phyloP scores from a whole-genome alignment of 164 flowering plant genomes.

The Amborella trichopoda region DNA sequence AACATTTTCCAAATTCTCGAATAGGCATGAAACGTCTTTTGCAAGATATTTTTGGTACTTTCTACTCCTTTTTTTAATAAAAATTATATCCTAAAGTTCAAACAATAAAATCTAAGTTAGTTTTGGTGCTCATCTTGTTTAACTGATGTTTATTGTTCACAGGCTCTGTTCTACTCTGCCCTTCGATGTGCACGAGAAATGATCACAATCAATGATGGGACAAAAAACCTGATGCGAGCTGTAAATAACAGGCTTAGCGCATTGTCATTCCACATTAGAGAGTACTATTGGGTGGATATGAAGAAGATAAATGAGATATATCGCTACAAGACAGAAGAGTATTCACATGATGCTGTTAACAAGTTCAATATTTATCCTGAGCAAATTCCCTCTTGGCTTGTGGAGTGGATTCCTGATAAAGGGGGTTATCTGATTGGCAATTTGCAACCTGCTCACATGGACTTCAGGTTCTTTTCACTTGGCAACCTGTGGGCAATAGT shows the following conservation, averaged over 20 bases:
- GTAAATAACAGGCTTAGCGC: conserved; percentile 88
- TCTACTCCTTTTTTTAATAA: too few relatives aligned
- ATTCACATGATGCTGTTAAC: conserved; percentile 75
- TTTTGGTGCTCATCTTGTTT: too few relatives aligned
- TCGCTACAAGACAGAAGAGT: conserved; percentile 88
- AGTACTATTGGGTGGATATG: conserved; percentile 85
- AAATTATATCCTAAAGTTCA: too few relatives aligned
- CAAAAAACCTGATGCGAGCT: conserved; percentile 57
- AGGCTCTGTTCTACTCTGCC: conserved; percentile 86
- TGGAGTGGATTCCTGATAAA: conserved; percentile 80
- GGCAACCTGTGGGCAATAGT: conserved; percentile 87
- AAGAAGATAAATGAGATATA: conserved; percentile 84
- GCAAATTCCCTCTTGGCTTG: conserved; percentile 79
- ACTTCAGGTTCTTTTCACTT: conserved; percentile 83
- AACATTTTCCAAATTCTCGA: too few relatives aligned
- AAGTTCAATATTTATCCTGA: conserved; percentile 94
- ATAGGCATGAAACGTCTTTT: too few relatives aligned
- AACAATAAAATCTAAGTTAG: too few relatives aligned
- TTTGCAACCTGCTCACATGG: conserved; percentile 93
- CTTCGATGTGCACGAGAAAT: conserved; percentile 79
- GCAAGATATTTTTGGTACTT: too few relatives aligned
- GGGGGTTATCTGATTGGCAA: conserved; percentile 87
- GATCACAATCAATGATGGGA: conserved; percentile 53
- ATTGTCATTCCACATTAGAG: conserved; percentile 77
- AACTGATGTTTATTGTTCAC: too few relatives aligned